Base-by-base conservation (phyloP, 1,139 yeast genomes). In the Sugiyamaella castrensis region DNA sequence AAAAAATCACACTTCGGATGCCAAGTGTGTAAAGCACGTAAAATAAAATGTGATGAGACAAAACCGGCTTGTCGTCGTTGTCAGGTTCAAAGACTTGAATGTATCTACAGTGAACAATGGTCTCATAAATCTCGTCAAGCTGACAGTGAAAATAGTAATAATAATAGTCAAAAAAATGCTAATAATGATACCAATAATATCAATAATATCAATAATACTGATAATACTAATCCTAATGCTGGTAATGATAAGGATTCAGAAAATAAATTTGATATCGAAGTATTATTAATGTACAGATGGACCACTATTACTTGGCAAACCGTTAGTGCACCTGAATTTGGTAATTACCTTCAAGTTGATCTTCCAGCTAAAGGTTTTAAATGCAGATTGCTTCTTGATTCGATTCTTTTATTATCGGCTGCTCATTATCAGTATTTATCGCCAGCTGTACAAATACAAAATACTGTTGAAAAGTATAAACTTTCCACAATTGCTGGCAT, bases 1-100 rank as follows among this genome's bases (percentile, higher is more conserved):
- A 37, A 33, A 26, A 44, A 42, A 27, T 53, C 55, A 26, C 53
- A 53, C 43, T 53, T 47, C 33, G 55, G 55, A 10, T 53, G 55
- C 29, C 26, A 37, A 26, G 38, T 43, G n/a, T 53, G 55, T 34
- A 53, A 52, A 34, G 19, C 40, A 6, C 42, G 55, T 24, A 52
- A 52, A 38, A 44, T 52, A 12, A 52, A 53, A 40, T 53, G 55
- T 37, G 54, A 53, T 37, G 55, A 51, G 35, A 33, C 43, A 16
- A 45, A 48, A 28, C 55, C 55, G 1, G 34, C 38, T 10, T 53
- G 55, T 16, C 32, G 40, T 26, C 33, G 47, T 19, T 53, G 55
- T 41, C 40, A 42, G 30, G 24, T 24, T 19, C 48, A 40, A 39
- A 39, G 40, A 12, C 41, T 44, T 24, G 37, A 42, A 9, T 53